A percentile compares a stretch with the other conserved stretches of the same genome.
phyloP scores from a whole-genome alignment of 1,284 basidiomycete species.

The Moesziomyces sp. region DNA sequence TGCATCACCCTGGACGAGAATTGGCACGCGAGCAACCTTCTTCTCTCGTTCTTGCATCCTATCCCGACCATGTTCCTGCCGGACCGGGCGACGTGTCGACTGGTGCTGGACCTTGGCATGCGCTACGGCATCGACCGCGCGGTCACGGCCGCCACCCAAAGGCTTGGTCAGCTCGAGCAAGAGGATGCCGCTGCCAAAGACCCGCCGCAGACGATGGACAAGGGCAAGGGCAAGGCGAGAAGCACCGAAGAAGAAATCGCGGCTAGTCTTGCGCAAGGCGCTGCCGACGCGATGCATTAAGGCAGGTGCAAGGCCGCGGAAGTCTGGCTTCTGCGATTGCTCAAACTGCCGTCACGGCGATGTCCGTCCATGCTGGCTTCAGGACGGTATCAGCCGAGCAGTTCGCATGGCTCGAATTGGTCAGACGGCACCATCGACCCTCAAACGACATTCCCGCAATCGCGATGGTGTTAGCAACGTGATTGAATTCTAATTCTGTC shows the following conservation, averaged over 20 bases:
- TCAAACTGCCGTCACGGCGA: too few species aligned
- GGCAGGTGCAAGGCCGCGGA: too few species aligned
- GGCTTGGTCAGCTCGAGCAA: constrained; percentile 29
- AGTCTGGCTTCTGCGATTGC: neutral
- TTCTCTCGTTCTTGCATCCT: constrained; percentile 45
- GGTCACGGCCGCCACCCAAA: constrained; percentile 12
- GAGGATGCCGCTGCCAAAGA: constrained; percentile 8
- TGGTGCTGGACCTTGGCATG: constrained; percentile 28
- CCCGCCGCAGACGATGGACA: neutral
- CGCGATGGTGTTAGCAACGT: too few species aligned
- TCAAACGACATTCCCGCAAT: too few species aligned
- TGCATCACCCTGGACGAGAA: constrained; percentile 40
- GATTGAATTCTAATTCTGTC: too few species aligned
- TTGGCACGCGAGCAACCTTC: constrained; percentile 39
- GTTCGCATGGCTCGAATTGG: too few species aligned
- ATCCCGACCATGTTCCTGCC: constrained; percentile 41
- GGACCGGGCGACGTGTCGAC: constrained; percentile 24
- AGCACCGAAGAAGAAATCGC: constrained; percentile 29
- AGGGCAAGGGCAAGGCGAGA: constrained; percentile 23
- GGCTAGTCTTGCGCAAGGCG: constrained; percentile 8
- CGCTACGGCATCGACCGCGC: constrained; percentile 30
- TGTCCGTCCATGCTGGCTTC: too few species aligned
- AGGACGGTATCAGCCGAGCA: too few species aligned
- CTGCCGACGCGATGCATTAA: constrained; percentile 1
- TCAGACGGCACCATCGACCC: too few species aligned